These are phyloP conservation scores for Metschnikowia gelsemii DNA, from an alignment of 805 yeast species.

Conservation along the genomic window DNA sequence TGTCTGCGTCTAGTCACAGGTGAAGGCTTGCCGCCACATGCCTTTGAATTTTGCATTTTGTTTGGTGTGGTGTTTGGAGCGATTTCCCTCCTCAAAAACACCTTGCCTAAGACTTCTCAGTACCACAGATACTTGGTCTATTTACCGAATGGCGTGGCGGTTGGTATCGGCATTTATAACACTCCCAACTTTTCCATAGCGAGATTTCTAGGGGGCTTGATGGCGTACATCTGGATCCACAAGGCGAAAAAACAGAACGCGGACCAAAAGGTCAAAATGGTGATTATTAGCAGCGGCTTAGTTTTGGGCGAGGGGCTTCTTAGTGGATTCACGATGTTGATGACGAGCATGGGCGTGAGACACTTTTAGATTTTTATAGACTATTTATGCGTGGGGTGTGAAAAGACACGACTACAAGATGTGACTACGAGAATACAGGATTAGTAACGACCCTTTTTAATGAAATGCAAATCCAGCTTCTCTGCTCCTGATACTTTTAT, in stretches of 20 bases:
- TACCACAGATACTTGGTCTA: slow-evolving; percentile 47
- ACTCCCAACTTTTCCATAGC: slow-evolving; percentile 93
- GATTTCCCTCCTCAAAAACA: slow-evolving; percentile 63
- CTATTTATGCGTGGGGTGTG: too few species aligned
- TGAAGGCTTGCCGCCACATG: slow-evolving; percentile 81
- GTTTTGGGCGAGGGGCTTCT: slow-evolving; percentile 93
- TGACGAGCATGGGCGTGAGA: slow-evolving; percentile 58
- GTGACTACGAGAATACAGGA: too few species aligned
- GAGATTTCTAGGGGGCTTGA: slow-evolving; percentile 82
- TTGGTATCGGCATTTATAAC: slow-evolving; percentile 94
- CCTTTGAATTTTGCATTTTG: slow-evolving; percentile 53
- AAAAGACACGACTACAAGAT: too few species aligned
- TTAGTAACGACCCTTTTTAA: too few species aligned
- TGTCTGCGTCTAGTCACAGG: slow-evolving; percentile 93
- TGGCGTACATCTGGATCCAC: slow-evolving; percentile 57
- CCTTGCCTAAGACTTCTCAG: slow-evolving; percentile 44
- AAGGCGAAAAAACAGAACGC: slow-evolving; percentile 27
- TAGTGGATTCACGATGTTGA: slow-evolving; percentile 75
- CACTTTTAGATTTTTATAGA: slow-evolving; percentile 21
- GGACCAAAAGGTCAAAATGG: slow-evolving; percentile 63
- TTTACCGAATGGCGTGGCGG: slow-evolving; percentile 94
- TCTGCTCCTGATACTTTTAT: background rate
- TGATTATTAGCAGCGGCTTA: slow-evolving; percentile 86
- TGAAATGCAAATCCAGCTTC: background rate
- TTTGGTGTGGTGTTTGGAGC: slow-evolving; percentile 70